Percentiles rank a stretch among this genome's conserved stretches.
These are phyloP conservation scores for Pestalotiopsis sp. DNA, from an alignment of 2,329 filamentous ascomycete genomes.

Conservation along the genomic window DNA sequence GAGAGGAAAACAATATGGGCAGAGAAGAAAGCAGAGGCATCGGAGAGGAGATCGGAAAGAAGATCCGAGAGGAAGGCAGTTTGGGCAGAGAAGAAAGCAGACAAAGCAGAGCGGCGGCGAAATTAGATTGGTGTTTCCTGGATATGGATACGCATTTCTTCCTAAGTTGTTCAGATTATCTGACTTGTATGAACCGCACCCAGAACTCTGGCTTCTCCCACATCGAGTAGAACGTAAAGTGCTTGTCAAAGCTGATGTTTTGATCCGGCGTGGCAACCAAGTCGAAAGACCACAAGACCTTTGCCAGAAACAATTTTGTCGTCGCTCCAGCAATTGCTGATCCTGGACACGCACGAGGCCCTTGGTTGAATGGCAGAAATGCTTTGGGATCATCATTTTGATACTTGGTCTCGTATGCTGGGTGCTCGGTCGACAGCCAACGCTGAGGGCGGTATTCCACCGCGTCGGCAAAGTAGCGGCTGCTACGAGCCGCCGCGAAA, in stretches of 20 bases:
- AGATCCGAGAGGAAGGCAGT: too few relatives aligned
- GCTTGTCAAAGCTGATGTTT: conserved; percentile 5
- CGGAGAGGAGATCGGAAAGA: too few relatives aligned
- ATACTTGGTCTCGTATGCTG: conserved; percentile 12
- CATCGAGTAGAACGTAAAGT: conserved; percentile 12
- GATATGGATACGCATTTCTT: too few relatives aligned
- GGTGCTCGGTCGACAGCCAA: conserved; percentile 8
- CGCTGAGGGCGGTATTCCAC: conserved; percentile 15
- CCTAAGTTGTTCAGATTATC: not conserved
- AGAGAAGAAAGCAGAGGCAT: too few relatives aligned
- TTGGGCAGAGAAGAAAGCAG: too few relatives aligned
- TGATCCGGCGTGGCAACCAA: conserved; percentile 8
- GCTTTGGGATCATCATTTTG: conserved; percentile 6
- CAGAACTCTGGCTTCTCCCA: conserved; percentile 12
- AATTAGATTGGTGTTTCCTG: too few relatives aligned
- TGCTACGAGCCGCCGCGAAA: not conserved
- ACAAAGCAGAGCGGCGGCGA: too few relatives aligned
- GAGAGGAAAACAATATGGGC: too few relatives aligned
- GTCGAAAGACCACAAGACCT: conserved; percentile 9
- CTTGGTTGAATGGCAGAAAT: conserved; percentile 15
- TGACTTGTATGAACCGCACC: conserved; percentile 3
- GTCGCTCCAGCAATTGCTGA: conserved; percentile 4
- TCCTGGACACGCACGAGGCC: conserved; percentile 13
- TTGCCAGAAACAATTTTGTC: conserved; percentile 9
- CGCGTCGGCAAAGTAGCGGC: conserved; percentile 11